phyloP scores from a whole-genome alignment of 192 early-diverging fungal genomes.

The Chytriomyces confervae region DNA sequence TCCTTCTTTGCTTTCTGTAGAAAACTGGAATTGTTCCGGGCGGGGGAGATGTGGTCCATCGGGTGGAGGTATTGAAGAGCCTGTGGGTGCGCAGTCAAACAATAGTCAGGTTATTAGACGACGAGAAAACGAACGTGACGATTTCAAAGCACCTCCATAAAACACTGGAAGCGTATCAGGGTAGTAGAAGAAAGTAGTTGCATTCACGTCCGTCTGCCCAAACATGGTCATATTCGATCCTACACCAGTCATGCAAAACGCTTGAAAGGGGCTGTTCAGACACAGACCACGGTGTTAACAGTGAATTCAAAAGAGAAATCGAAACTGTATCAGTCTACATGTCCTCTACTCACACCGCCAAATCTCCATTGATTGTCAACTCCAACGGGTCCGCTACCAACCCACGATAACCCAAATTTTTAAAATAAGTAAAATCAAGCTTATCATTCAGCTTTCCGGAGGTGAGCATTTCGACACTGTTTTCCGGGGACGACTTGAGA shows the following conservation, averaged over 20 bases:
- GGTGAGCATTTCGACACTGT: background rate
- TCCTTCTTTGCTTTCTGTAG: too few relatives aligned
- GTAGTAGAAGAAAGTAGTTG: background rate
- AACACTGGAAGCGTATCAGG: background rate
- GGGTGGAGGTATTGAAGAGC: constrained; percentile 2
- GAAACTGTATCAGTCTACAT: too few relatives aligned
- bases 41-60: background rate
- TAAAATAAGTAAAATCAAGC: background rate
- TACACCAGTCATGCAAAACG: background rate
- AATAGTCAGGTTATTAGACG: background rate
- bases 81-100: background rate
- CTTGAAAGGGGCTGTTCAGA: too few relatives aligned
- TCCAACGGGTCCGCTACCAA: background rate
- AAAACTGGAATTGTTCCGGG: too few relatives aligned
- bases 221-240: background rate
- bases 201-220: constrained; percentile 2
- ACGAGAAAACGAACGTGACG: background rate
- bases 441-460: too few relatives aligned
- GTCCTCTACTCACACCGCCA: background rate
- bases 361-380: background rate
- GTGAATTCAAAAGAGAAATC: too few relatives aligned
- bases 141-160: constrained; percentile 7
- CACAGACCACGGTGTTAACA: too few relatives aligned
- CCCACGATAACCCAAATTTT: background rate
- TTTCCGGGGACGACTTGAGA: background rate